Evolutionary conservation across 176 grass and related monocot genomes (phyloP).

Genomic region (Bromus sterilis): DNA sequence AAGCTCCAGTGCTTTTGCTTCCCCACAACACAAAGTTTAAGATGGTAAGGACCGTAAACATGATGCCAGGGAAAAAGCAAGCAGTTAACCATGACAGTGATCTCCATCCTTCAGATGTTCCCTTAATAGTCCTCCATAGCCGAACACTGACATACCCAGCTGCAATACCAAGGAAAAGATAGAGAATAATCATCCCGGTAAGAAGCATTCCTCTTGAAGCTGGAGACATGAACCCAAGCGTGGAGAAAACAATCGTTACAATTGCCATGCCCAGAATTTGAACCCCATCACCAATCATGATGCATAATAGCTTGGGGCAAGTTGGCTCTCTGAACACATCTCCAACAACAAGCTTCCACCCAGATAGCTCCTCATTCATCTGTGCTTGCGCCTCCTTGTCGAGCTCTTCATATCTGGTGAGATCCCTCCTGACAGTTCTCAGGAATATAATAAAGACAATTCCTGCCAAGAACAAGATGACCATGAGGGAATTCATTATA

Average conservation of each 20-base stretch:
- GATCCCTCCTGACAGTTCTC: constrained; percentile 79
- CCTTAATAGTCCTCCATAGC: constrained; percentile 69
- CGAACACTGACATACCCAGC: constrained; percentile 63
- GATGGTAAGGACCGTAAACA: constrained; percentile 56
- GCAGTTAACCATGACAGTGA: constrained; percentile 68
- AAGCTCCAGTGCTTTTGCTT: constrained; percentile 74
- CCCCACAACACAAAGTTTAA: constrained; percentile 78
- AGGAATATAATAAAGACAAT: constrained; percentile 96
- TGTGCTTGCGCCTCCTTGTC: constrained; percentile 76
- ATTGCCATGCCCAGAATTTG: constrained; percentile 77
- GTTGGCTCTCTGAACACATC: constrained; percentile 85
- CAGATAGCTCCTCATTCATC: constrained; percentile 81
- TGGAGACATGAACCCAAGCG: constrained; percentile 87
- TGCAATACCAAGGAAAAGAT: constrained; percentile 75
- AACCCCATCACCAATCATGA: constrained; percentile 77
- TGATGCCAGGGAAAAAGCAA: constrained; percentile 78
- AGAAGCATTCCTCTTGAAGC: constrained; percentile 85
- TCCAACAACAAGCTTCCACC: constrained; percentile 85
- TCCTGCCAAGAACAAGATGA: constrained; percentile 81
- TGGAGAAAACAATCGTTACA: constrained; percentile 61
- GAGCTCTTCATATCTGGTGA: constrained; percentile 69
- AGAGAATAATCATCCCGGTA: constrained; percentile 83
- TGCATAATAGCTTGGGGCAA: constrained; percentile 59
- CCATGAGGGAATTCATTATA: constrained; percentile 95
- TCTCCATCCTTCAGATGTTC: constrained; percentile 59